Evolutionary conservation across 768 basidiomycete genomes (phyloP).

Genomic region (Phlebiopsis gigantea): DNA sequence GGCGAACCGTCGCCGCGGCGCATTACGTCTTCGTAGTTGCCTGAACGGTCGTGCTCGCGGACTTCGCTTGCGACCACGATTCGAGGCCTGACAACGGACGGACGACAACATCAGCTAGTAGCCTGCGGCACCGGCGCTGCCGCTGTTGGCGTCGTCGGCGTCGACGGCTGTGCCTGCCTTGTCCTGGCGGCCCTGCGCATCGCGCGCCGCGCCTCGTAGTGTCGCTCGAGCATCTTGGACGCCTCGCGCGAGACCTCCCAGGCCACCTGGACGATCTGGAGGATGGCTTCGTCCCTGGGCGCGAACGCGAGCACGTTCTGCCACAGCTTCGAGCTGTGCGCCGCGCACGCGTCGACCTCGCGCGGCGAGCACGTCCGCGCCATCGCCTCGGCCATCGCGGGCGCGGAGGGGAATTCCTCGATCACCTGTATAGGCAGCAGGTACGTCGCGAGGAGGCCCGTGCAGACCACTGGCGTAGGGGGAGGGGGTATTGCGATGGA

Average conservation of each 20-base stretch:
- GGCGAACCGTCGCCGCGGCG: neutral
- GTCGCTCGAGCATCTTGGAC: slow-evolving; percentile 13
- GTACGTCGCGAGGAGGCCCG: slow-evolving; percentile 35
- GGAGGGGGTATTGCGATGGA: slow-evolving; percentile 20
- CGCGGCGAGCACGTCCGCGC: slow-evolving; percentile 33
- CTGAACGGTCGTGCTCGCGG: neutral
- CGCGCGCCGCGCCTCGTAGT: neutral
- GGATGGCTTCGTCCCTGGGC: slow-evolving; percentile 38
- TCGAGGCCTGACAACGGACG: neutral
- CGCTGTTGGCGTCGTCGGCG: too few species aligned
- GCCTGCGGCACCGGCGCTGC: neutral
- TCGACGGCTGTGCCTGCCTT: neutral
- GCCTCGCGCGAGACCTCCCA: slow-evolving; percentile 78
- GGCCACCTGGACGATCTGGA: slow-evolving; percentile 48
- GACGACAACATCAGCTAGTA: neutral
- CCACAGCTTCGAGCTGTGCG: slow-evolving; percentile 59
- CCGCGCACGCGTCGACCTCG: slow-evolving; percentile 29
- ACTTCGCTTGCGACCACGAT: neutral
- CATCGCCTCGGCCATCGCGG: slow-evolving; percentile 52
- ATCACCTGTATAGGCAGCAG: slow-evolving; percentile 47
- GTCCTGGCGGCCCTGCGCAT: too few species aligned
- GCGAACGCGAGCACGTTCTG: slow-evolving; percentile 55
- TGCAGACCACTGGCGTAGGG: neutral
- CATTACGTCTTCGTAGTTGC: neutral
- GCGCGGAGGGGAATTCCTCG: slow-evolving; percentile 57